phyloP scores from a whole-genome alignment of 768 basidiomycete genomes.

The button mushroom (Agaricus bisporus) region DNA sequence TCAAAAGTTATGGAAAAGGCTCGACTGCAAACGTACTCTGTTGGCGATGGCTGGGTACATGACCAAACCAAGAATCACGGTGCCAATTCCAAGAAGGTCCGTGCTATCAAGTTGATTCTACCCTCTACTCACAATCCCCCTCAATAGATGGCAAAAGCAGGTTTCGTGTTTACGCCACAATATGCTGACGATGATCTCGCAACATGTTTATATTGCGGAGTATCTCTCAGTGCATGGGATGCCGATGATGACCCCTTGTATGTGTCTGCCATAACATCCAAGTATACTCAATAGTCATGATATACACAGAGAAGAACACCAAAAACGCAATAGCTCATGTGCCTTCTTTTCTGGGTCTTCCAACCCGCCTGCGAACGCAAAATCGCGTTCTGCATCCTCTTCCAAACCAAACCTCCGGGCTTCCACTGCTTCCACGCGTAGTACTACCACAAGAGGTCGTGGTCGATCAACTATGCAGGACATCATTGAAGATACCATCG shows the following conservation, averaged over 20 bases:
- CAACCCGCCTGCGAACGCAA: conserved; percentile 10
- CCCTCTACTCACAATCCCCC: not conserved
- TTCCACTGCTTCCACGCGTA: conserved; percentile 20
- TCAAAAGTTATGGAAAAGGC: conserved; percentile 68
- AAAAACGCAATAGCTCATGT: conserved; percentile 50
- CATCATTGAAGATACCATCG: conserved; percentile 5
- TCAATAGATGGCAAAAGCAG: conserved; percentile 79
- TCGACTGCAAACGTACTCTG: conserved; percentile 57
- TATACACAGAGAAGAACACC: conserved; percentile 61
- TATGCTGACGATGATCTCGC: conserved; percentile 69
- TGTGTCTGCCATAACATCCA: conserved; percentile 20
- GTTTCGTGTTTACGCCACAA: conserved; percentile 78
- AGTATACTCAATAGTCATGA: not conserved
- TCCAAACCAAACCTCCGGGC: conserved; percentile 20
- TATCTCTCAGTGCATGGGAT: conserved; percentile 83
- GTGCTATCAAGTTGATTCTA: not conserved
- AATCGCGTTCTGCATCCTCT: conserved; percentile 11
- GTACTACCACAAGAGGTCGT: conserved; percentile 1
- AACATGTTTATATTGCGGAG: conserved; percentile 80
- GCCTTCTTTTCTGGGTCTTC: conserved; percentile 31
- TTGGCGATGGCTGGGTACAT: conserved; percentile 60
- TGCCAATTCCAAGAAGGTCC: conserved; percentile 67
- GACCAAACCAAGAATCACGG: conserved; percentile 55
- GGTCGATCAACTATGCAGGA: conserved; percentile 4
- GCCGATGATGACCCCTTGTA: conserved; percentile 83